Evolutionary conservation across 1,284 basidiomycete genomes (phyloP).

Genomic region (Ceratobasidium sp.): DNA sequence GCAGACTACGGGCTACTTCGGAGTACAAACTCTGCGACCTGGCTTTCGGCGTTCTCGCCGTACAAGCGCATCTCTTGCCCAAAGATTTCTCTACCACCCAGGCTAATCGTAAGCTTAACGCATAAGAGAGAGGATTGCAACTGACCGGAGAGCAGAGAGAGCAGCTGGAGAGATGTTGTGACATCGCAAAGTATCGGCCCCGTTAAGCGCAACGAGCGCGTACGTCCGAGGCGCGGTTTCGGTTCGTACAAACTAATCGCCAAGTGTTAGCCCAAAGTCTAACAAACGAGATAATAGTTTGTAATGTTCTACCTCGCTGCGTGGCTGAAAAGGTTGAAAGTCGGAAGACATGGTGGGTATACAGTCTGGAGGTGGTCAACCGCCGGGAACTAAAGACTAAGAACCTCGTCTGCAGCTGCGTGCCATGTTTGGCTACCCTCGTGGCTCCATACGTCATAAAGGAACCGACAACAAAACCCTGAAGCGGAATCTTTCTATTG

Average conservation of each 20-base stretch:
- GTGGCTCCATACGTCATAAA: too few relatives aligned
- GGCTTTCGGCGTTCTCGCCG: conserved; percentile 17
- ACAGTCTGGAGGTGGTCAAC: too few relatives aligned
- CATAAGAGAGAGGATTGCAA: background rate
- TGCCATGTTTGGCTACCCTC: too few relatives aligned
- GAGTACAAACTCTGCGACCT: conserved; percentile 34
- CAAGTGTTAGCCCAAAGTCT: too few relatives aligned
- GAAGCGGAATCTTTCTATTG: too few relatives aligned
- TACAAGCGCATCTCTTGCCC: conserved; percentile 21
- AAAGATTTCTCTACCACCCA: conserved; percentile 15
- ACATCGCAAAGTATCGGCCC: conserved; percentile 33
- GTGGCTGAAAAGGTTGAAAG: too few relatives aligned
- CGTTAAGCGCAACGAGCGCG: conserved; percentile 38
- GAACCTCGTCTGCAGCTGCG: conserved; percentile 76
- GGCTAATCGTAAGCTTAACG: background rate
- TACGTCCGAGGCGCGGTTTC: conserved; percentile 23
- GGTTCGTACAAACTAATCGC: conserved; percentile 30
- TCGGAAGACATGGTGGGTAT: too few relatives aligned
- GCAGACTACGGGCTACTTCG: conserved; percentile 22
- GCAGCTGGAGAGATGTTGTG: conserved; percentile 17
- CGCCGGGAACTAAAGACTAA: too few relatives aligned
- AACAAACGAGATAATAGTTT: too few relatives aligned
- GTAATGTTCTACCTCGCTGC: too few relatives aligned
- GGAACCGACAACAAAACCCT: too few relatives aligned
- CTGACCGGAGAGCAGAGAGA: conserved; percentile 26